Evolutionary conservation across 805 yeast species (phyloP).

Genomic region (Priceomyces castillae): DNA sequence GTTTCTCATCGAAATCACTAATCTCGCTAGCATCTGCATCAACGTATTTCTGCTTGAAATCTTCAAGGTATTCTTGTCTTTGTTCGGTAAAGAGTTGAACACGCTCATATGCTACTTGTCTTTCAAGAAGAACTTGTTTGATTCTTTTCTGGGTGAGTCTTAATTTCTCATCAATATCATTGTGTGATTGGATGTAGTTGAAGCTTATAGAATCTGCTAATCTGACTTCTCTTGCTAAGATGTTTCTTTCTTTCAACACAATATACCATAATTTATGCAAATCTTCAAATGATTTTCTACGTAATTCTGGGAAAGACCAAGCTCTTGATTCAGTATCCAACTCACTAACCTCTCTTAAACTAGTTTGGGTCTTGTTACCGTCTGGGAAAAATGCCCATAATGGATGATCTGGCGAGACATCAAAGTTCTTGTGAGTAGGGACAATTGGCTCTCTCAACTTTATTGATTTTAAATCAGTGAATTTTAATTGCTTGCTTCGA

Average conservation of each 20-base stretch:
- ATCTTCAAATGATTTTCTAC: conserved; percentile 90
- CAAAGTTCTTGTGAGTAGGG: conserved; percentile 73
- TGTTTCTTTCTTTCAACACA: conserved; percentile 78
- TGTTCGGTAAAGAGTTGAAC: conserved; percentile 48
- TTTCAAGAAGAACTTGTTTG: conserved; percentile 82
- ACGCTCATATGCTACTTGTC: conserved; percentile 67
- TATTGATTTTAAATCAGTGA: conserved; percentile 33
- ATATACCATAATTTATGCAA: conserved; percentile 89
- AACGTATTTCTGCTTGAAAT: conserved; percentile 59
- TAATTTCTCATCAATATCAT: conserved; percentile 39
- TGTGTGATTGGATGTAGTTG: conserved; percentile 28
- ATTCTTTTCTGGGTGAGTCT: conserved; percentile 50
- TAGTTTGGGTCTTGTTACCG: conserved; percentile 48
- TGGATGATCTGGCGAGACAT: conserved; percentile 83
- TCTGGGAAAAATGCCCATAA: conserved; percentile 84
- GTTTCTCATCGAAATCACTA: conserved; percentile 58
- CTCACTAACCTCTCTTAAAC: conserved; percentile 58
- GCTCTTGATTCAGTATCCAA: conserved; percentile 58
- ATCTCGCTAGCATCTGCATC: conserved; percentile 51
- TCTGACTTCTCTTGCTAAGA: conserved; percentile 70
- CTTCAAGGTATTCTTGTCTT: conserved; percentile 49
- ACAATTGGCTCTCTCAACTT: conserved; percentile 77
- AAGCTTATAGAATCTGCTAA: conserved; percentile 39
- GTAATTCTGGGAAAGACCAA: conserved; percentile 85
- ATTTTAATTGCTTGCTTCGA: conserved; percentile 32